These are phyloP conservation scores for Candida boleticola DNA, from an alignment of 805 yeast genomes.

Conservation along the genomic window DNA sequence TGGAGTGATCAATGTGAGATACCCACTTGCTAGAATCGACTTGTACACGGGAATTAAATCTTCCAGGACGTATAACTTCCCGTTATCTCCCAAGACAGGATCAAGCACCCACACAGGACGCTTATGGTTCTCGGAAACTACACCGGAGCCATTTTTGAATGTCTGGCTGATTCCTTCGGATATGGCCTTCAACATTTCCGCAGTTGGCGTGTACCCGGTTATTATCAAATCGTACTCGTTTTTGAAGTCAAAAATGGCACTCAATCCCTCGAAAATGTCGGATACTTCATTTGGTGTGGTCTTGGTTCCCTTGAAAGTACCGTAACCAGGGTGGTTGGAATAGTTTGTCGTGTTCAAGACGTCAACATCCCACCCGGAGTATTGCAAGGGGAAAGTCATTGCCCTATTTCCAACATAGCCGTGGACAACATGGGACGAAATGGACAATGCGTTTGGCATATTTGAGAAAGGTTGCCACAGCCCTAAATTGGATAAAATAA, in stretches of 20 bases:
- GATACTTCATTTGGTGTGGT: conserved; percentile 31
- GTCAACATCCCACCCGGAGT: conserved; percentile 69
- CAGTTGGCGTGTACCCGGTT: conserved; percentile 78
- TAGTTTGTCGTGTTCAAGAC: conserved; percentile 62
- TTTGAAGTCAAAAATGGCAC: conserved; percentile 31
- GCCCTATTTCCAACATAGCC: conserved; percentile 75
- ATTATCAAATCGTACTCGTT: conserved; percentile 58
- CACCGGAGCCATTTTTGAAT: neutral
- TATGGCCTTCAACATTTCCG: conserved; percentile 51
- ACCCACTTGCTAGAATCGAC: conserved; percentile 40
- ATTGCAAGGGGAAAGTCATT: conserved; percentile 62
- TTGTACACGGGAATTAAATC: conserved; percentile 53
- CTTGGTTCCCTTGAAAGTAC: conserved; percentile 49
- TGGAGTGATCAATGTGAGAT: conserved; percentile 59
- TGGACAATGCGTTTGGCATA: conserved; percentile 41
- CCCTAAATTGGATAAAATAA: no score
- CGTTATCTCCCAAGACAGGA: conserved; percentile 93
- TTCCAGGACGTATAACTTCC: conserved; percentile 69
- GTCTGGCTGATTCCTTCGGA: conserved; percentile 33
- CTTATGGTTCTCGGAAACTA: neutral
- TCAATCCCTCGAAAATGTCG: conserved; percentile 30
- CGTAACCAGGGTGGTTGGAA: conserved; percentile 74
- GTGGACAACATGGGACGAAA: conserved; percentile 71
- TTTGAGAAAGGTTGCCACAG: no score
- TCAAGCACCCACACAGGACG: conserved; percentile 66